Evolutionary conservation across 2,329 filamentous ascomycete genomes (phyloP), one percentile per base, ranked within the genome.

Genomic region (Fusarium kyushuense): DNA sequence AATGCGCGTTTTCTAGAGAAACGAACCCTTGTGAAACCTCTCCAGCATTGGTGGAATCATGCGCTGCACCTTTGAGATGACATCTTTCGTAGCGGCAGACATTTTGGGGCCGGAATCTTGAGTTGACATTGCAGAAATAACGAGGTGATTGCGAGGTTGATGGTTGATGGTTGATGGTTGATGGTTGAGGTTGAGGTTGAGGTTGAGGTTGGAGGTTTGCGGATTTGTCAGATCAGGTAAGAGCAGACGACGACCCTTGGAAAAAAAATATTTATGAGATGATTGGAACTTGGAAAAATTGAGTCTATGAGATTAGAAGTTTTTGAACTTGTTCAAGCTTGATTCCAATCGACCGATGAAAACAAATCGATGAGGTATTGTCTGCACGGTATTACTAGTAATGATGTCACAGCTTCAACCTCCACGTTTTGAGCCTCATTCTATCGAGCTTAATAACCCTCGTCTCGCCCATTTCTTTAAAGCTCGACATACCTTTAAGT

Each of bases 21-120:
- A 62, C 81, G 47, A 76, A 93, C 95, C 96, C 86, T 99, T 99
- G 81, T 98, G 96, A 77, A 98, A 98, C 76, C 88, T 92, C 77
- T 96, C 92, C 54, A 97, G 87, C 93, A 99, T 93, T 13, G 96
- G 96, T 69, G 96, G 96, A 62, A 99, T 88, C 83, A 99, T 91
- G 77, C 91, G 93, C 84, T 91, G 92, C 76, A 94, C 93, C 80
- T 92, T 95, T 71, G 84, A 81, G 58, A 99, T 84, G 54, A 97
- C 83, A 72, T 92, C 89, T 79, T 89, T 92, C 23, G 94, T 93
- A 27, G 89, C 82, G 67, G 87, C 81, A 65, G 91, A 90, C 86
- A 93, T 91, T 21, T 83, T 79, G 43, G 78, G 74, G 25, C 71
- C 54, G 19, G 63, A 61, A 42, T 51, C 65, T 11, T 72, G 42